Evolutionary conservation across 2,329 filamentous ascomycete species (phyloP), one percentile per base, ranked within the genome.

Genomic region (Hypocreales sp.): DNA sequence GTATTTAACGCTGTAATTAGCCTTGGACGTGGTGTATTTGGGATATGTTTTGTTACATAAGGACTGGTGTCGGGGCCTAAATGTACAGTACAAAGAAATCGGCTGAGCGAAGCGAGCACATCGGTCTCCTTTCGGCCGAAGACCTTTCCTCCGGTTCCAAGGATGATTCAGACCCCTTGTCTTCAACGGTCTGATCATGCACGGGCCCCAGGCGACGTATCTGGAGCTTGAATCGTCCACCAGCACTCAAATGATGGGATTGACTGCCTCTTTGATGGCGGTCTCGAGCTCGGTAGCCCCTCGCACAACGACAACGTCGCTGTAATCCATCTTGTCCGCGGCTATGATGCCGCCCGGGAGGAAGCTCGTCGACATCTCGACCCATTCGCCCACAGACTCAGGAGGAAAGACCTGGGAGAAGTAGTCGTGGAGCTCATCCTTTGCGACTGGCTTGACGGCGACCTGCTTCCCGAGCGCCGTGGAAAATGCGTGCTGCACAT

Each of bases 331-430:
- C 8, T 28, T 25, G 19, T 41, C 35, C 12, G 37, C 30, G n/a
- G 36, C 32, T 2, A 41, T 33, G 7, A 40, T 26, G 0, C 47
- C 47, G 0, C 42, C 46, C 0, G 42, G 43, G 7, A 49, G 33
- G 20, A 51, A 41, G 14, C 40, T 37, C 24, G n/a, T 31, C 0
- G 41, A 25, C 47, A 50, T 49, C 23, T 51, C 47, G 10, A 46
- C 43, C 39, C 42, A 50, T 3, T 40, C 34, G 3, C 32, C 25
- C 2, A 44, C 38, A 2, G 41, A 34, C n/a, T 34, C 23, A 0
- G 37, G 32, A 7, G 44, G 40, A 19, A 50, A 41, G 1, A 46
- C 14, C 3, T 33, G 13, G 4, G 29, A 22, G 14, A 35, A 48
- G 18, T 40, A 47, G 0, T 16, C 30, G 1, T 21, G 22, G 6